Evolutionary conservation across 2,329 filamentous ascomycete species (phyloP).

Genomic region (Epichloe scottii): DNA sequence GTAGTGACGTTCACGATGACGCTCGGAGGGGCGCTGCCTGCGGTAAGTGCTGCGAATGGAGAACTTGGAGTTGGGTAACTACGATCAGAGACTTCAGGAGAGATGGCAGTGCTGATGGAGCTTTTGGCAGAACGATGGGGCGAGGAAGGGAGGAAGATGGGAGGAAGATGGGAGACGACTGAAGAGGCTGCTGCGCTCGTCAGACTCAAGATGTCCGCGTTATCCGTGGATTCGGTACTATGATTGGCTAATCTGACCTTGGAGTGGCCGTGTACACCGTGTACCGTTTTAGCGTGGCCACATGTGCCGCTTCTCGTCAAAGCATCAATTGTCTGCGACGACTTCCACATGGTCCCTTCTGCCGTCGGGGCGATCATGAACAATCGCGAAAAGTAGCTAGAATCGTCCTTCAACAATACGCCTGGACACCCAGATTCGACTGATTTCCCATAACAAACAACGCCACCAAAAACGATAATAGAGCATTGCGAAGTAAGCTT

Average conservation of each 20-base stretch:
- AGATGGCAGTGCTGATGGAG: background rate
- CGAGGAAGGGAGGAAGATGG: background rate
- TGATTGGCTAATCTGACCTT: background rate
- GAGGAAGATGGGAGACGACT: no score
- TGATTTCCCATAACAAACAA: background rate
- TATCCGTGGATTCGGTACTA: background rate
- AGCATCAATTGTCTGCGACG: no score
- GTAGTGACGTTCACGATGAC: conserved; percentile 4
- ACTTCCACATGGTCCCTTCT: no score
- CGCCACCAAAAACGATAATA: no score
- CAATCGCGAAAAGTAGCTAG: background rate
- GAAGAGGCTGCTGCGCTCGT: no score
- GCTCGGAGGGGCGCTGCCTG: background rate
- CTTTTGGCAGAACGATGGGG: background rate
- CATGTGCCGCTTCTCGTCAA: background rate
- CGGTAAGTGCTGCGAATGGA: background rate
- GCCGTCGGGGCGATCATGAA: background rate
- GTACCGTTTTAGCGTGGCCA: background rate
- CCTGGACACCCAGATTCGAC: background rate
- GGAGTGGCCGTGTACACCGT: no score
- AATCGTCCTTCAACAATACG: background rate
- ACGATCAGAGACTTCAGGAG: background rate
- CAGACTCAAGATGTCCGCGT: no score
- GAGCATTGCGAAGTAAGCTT: no score
- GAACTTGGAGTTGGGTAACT: background rate